phyloP scores from a whole-genome alignment of 129 eudicot genomes.

The Dittrichia graveolens region DNA sequence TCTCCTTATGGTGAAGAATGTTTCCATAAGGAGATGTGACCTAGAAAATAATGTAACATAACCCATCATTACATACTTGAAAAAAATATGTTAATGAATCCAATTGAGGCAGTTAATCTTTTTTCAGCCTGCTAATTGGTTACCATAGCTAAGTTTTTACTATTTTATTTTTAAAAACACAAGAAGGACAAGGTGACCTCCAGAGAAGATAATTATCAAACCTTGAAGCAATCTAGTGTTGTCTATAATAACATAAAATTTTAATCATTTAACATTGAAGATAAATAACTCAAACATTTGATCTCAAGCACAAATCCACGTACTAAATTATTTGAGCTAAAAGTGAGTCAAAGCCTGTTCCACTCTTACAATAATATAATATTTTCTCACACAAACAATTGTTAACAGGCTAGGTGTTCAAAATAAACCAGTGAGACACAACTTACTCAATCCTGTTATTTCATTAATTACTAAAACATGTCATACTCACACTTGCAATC shows the following conservation, averaged over 20 bases:
- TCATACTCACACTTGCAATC: not conserved
- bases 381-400: not conserved
- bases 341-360: not conserved
- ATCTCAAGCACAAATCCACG: too few relatives aligned
- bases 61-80: not conserved
- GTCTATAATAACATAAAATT: too few relatives aligned
- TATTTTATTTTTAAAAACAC: too few relatives aligned
- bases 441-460: too few relatives aligned
- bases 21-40: constrained; percentile 94
- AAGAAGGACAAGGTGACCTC: too few relatives aligned
- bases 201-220: too few relatives aligned
- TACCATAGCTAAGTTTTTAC: too few relatives aligned
- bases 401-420: not conserved
- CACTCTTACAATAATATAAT: not conserved
- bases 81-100: not conserved
- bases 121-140: not conserved
- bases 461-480: not conserved
- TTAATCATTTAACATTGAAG: too few relatives aligned
- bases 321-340: not conserved
- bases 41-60: constrained; percentile 37
- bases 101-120: not conserved
- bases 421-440: not conserved
- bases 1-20: constrained; percentile 64
- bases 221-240: too few relatives aligned
- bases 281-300: too few relatives aligned